Base-by-base conservation (phyloP, 2,329 filamentous ascomycete species). In the Aspergillus unguis region DNA sequence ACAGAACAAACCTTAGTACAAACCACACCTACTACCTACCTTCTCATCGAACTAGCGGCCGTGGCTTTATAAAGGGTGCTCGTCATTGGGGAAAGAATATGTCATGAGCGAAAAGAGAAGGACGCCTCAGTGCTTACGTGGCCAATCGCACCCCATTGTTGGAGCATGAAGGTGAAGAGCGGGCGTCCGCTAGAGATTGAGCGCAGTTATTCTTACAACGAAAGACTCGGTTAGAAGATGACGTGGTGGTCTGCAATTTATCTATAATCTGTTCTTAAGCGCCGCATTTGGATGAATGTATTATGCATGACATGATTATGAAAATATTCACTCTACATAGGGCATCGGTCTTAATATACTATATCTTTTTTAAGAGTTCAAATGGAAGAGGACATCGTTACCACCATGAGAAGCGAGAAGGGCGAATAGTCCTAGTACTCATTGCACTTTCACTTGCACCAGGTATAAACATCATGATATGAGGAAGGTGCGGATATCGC, bases 291-390 rank as follows among this genome's bases (percentile, higher is more conserved):
- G 51, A 50, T 42, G 31, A 32, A 50, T 50, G 17, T 17, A 17
- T 17, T 17, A 17, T 17, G 17, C 42, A 48, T 53, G 46, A 47
- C 46, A 48, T 53, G 47, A 43, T 32, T 42, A 53, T 31, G 42
- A 37, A 31, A 23, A 26, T 48, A 23, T 17, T 40, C 27, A 23
- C 40, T 50, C 41, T 50, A 35, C 44, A 51, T 32, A 42, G 31
- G 25, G 7, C 35, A 41, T 8, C 32, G 28, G 44, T 48, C 11
- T 28, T 27, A 28, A 25, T 17, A 9, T 44, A 37, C 32, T 46
- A 29, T 7, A 9, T 17, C 17, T 17, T 17, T 17, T 17, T 17
- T 17, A 17, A 17, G 17, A 1, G 17, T 17, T 17, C 17, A 17
- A 17, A 17, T 17, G 17, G 17, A 17, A 17, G 17, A 1, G 17